Evolutionary conservation across 2,329 filamentous ascomycete species (phyloP).

Genomic region (Colletotrichum tropicale): DNA sequence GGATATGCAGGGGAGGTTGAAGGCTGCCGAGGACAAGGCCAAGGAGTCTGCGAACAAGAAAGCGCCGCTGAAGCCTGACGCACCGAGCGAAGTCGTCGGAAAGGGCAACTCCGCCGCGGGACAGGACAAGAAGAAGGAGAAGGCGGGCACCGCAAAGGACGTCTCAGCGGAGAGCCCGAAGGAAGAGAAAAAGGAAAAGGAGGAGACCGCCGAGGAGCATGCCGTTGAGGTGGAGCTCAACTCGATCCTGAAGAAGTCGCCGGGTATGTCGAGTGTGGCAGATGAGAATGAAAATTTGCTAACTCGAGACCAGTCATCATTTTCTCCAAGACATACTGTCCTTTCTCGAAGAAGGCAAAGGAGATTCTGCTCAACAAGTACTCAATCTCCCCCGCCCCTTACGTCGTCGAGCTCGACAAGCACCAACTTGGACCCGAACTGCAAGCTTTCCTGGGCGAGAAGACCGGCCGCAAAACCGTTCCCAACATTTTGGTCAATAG

Average conservation of each 20-base stretch:
- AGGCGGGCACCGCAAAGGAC: slow-evolving; percentile 50
- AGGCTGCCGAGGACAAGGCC: slow-evolving; percentile 70
- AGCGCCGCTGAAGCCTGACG: slow-evolving; percentile 62
- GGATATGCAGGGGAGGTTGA: slow-evolving; percentile 65
- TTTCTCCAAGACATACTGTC: slow-evolving; percentile 95
- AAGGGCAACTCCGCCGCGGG: slow-evolving; percentile 62
- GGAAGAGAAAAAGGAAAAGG: slow-evolving; percentile 41
- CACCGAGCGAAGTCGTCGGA: slow-evolving; percentile 61
- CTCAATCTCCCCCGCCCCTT: slow-evolving; percentile 79
- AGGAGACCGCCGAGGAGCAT: slow-evolving; percentile 63
- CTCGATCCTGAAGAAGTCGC: slow-evolving; percentile 80
- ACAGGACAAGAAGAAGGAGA: slow-evolving; percentile 52
- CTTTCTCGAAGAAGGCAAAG: slow-evolving; percentile 85
- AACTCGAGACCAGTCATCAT: slow-evolving; percentile 72
- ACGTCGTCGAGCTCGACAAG: slow-evolving; percentile 88
- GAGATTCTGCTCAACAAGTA: slow-evolving; percentile 84
- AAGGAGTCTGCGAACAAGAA: slow-evolving; percentile 74
- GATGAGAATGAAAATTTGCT: background rate
- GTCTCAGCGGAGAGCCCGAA: slow-evolving; percentile 32
- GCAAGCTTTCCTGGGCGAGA: slow-evolving; percentile 73
- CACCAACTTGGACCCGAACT: slow-evolving; percentile 76
- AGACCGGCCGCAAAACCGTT: slow-evolving; percentile 83
- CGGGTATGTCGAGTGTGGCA: slow-evolving; percentile 60
- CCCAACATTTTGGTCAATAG: slow-evolving; percentile 92
- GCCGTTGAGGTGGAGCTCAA: slow-evolving; percentile 76